A percentile compares a stretch with the other conserved stretches of the same genome.
These are phyloP conservation scores for Solanum chmielewskii DNA, from an alignment of 257 asterid species.

Conservation along the genomic window DNA sequence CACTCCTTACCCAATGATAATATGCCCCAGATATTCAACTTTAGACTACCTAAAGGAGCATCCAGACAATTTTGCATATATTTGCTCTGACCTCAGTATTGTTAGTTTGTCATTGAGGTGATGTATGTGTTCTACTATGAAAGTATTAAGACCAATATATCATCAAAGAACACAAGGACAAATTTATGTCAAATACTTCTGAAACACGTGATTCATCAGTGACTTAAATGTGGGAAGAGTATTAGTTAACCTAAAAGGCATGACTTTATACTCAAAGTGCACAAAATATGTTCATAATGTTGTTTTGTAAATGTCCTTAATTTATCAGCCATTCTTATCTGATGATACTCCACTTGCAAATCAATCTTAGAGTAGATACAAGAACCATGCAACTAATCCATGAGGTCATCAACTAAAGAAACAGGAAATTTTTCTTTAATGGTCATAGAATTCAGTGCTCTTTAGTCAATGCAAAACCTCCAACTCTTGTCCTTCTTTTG, in stretches of 20 bases:
- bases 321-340: neutral
- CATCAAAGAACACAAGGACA: neutral
- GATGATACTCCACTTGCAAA: neutral
- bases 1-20: neutral
- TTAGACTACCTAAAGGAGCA: neutral
- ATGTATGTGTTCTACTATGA: neutral
- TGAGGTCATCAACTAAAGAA: neutral
- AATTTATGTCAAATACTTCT: neutral
- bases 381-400: neutral
- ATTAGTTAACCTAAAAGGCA: neutral
- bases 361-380: neutral
- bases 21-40: neutral
- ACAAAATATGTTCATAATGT: neutral
- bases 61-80: neutral
- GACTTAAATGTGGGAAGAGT: neutral
- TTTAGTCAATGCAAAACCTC: neutral
- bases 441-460: neutral
- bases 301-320: neutral
- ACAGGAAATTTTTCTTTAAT: neutral
- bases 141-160: neutral
- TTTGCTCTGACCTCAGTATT: neutral
- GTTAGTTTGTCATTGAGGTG: neutral
- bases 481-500: neutral
- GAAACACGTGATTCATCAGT: neutral
- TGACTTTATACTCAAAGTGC: neutral